Conservation (phyloP, 1,284 basidiomycete genomes). For the Cryptococcus maquisensis region DNA sequence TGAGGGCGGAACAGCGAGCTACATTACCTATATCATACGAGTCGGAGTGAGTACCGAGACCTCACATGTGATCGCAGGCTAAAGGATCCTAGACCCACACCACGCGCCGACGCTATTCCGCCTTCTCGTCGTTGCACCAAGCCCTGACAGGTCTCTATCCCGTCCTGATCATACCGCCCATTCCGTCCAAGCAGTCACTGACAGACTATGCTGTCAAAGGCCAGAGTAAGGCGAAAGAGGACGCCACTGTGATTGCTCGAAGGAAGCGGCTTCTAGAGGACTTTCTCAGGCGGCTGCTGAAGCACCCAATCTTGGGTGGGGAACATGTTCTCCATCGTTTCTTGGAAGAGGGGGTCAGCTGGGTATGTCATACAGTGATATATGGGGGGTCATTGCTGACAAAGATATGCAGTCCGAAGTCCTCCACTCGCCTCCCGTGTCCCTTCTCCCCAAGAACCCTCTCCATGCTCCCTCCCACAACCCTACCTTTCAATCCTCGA, state of each 20-base stretch:
- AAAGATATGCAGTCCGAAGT: slow-evolving; percentile 67
- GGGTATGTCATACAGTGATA: slow-evolving; percentile 58
- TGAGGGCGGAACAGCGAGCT: slow-evolving; percentile 76
- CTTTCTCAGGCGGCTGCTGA: slow-evolving; percentile 82
- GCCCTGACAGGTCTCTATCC: slow-evolving; percentile 86
- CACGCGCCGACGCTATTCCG: slow-evolving; percentile 87
- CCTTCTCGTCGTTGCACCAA: slow-evolving; percentile 88
- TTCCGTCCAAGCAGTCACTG: slow-evolving; percentile 93
- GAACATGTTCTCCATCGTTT: slow-evolving; percentile 95
- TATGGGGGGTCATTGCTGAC: background rate
- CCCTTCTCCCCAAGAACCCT: slow-evolving; percentile 87
- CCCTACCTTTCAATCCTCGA: slow-evolving; percentile 59
- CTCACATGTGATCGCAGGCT: background rate
- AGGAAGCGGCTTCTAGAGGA: slow-evolving; percentile 93
- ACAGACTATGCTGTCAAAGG: slow-evolving; percentile 92
- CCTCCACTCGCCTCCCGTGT: slow-evolving; percentile 83
- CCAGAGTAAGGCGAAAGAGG: slow-evolving; percentile 94
- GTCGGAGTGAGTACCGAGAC: slow-evolving; percentile 65
- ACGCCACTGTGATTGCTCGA: slow-evolving; percentile 83
- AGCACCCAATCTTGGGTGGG: slow-evolving; percentile 87
- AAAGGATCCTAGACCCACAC: slow-evolving; percentile 62
- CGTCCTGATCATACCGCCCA: slow-evolving; percentile 93
- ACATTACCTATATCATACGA: slow-evolving; percentile 90
- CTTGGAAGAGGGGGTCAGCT: slow-evolving; percentile 89
- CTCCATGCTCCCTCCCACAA: slow-evolving; percentile 92